Evolutionary conservation across 2,329 filamentous ascomycete species (phyloP), one percentile per base, ranked within the genome.

Genomic region (Aureobasidium sp.): DNA sequence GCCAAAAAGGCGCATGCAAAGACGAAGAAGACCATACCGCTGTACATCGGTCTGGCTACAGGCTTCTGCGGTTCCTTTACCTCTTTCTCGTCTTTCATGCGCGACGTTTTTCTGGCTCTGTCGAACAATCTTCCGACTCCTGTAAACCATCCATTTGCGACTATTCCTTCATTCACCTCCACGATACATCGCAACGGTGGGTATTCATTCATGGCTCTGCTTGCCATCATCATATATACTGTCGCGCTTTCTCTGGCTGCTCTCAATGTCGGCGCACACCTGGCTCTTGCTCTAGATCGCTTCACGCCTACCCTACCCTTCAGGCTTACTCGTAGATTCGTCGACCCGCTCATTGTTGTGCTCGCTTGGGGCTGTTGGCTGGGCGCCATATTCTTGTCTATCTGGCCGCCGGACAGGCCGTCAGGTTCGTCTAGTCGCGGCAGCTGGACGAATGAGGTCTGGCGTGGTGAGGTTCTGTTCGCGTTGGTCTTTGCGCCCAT

Each of bases 41-140:
- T 96, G 0, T 96, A 95, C 71, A 88, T 96, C 63, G 92, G 89
- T 56, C 83, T 97, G 6, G 84, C 90, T 0, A 96, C 89, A 0
- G 93, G 89, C 12, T 94, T 94, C 73, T 96, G 91, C 69, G 90
- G 93, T 65, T 92, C 89, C 67, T 90, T 94, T 70, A 97, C 92
- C 0, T 92, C 88, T 10, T 96, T 96, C 74, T 96, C 91, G 0
- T 86, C 87, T 23, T 95, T 96, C 71, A 86, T 92, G 51, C 83
- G 89, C 7, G 92, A 96, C 68, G 76, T 82, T 15, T 96, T 95
- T 71, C 81, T 96, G 26, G 87, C 90, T 0, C 75, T 95, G 20
- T 87, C 89, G 4, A 94, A 96, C 70, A 82, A 88, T 66, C 76
- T 95, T 12, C 78, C 82, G 0, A 76, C 80, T 1, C 82, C 84